A percentile compares a stretch with the other conserved stretches of the same genome.
These are phyloP conservation scores for Chenopodium quinoa DNA, from an alignment of 148 eudicot species.

Conservation along the genomic window DNA sequence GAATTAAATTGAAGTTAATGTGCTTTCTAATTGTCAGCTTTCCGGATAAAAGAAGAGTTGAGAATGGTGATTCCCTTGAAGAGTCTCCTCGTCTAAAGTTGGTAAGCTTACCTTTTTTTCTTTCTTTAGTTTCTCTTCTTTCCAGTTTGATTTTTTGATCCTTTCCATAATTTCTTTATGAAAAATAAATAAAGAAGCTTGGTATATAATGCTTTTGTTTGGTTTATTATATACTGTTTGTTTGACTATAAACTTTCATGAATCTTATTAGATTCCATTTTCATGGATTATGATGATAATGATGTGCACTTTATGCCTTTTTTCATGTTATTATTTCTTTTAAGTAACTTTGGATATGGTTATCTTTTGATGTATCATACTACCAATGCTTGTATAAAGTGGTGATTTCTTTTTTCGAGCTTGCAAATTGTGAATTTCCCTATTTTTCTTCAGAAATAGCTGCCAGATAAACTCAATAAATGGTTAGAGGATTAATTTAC, in stretches of 20 bases:
- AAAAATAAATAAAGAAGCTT: slow-evolving; percentile 15
- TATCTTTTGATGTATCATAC: background rate
- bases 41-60: slow-evolving; percentile 47
- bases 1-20: background rate
- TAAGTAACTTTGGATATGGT: slow-evolving; percentile 12
- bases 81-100: slow-evolving; percentile 44
- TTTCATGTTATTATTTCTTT: slow-evolving; percentile 1
- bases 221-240: slow-evolving; percentile 18
- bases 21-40: slow-evolving; percentile 43
- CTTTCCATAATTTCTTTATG: slow-evolving; percentile 26
- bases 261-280: slow-evolving; percentile 29
- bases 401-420: background rate
- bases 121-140: slow-evolving; percentile 26
- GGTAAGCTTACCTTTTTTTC: slow-evolving; percentile 37
- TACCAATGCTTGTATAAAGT: background rate
- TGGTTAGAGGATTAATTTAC: background rate
- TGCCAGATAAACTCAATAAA: background rate
- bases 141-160: slow-evolving; percentile 23
- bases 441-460: background rate
- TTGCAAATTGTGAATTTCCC: background rate
- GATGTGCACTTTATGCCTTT: slow-evolving; percentile 26
- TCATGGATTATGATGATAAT: slow-evolving; percentile 30
- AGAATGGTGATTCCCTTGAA: slow-evolving; percentile 42
- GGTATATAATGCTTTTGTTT: slow-evolving; percentile 21
- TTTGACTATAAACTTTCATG: slow-evolving; percentile 26